Evolutionary conservation across 768 basidiomycete genomes (phyloP).

Genomic region (Cystobasidium ongulense): DNA sequence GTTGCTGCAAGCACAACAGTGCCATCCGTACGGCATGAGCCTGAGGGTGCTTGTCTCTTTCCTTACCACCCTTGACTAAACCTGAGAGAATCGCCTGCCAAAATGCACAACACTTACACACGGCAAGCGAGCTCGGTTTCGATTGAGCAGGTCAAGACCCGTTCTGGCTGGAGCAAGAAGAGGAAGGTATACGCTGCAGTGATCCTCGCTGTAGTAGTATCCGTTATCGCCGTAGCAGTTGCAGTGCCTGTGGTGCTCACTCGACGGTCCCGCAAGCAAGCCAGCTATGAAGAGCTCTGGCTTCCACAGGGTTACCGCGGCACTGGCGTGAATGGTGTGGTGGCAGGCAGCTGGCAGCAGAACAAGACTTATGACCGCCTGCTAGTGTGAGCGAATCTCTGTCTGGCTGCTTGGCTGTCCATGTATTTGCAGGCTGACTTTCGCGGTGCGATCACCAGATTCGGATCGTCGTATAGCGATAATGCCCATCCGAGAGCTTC

Average conservation of each 20-base stretch:
- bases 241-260: constrained; percentile 4
- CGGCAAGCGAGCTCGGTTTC: too few species aligned
- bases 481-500: constrained; percentile 12
- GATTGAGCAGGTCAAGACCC: too few species aligned
- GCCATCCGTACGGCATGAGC: too few species aligned
- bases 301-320: constrained; percentile 17
- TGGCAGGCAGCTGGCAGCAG: neutral
- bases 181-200: neutral
- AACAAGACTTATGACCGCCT: constrained; percentile 2
- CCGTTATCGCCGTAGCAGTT: constrained; percentile 21
- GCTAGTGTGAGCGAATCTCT: neutral
- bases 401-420: neutral
- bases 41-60: too few species aligned
- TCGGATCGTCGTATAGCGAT: constrained; percentile 21
- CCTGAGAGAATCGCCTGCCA: neutral
- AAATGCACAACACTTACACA: too few species aligned
- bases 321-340: constrained; percentile 21
- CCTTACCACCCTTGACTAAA: too few species aligned
- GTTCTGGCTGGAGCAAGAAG: neutral
- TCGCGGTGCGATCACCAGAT: neutral
- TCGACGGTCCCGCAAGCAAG: neutral
- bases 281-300: constrained; percentile 18
- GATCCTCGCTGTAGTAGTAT: neutral
- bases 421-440: neutral
- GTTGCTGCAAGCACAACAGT: too few species aligned